These are phyloP conservation scores for Nicotiana knightiana DNA, from an alignment of 257 asterid species.

Conservation along the genomic window DNA sequence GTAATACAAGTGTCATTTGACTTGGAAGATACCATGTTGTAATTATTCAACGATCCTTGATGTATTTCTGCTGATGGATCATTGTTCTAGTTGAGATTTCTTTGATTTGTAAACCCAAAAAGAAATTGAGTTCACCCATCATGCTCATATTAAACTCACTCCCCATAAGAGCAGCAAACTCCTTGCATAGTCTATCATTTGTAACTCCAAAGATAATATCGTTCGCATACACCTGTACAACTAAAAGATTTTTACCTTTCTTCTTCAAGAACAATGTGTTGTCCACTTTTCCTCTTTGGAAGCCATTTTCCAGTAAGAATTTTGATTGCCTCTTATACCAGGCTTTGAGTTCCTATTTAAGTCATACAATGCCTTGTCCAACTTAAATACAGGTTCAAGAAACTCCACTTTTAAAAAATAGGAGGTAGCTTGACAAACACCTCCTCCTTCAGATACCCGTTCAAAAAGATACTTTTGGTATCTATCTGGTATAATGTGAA, in stretches of 20 bases:
- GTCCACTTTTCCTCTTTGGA: too few relatives aligned
- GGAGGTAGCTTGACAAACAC: too few relatives aligned
- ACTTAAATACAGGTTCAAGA: not conserved
- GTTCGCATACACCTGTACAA: not conserved
- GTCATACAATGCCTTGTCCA: too few relatives aligned
- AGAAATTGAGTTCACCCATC: too few relatives aligned
- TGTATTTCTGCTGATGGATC: not conserved
- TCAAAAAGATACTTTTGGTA: not conserved
- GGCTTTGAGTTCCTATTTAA: not conserved
- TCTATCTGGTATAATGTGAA: not conserved
- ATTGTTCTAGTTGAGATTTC: not conserved
- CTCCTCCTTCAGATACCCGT: too few relatives aligned
- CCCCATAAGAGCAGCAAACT: too few relatives aligned
- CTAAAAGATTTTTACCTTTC: not conserved
- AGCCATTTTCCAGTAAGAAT: not conserved
- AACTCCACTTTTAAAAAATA: not conserved
- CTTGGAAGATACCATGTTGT: too few relatives aligned
- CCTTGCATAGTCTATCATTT: not conserved
- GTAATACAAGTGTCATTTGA: too few relatives aligned
- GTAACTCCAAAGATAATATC: not conserved
- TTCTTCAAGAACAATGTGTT: not conserved
- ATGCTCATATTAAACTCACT: not conserved
- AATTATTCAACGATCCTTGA: not conserved
- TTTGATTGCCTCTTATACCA: not conserved
- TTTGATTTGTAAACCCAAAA: too few relatives aligned